Conservation (phyloP, 164 flowering plant species). For the Macadamia integrifolia region DNA sequence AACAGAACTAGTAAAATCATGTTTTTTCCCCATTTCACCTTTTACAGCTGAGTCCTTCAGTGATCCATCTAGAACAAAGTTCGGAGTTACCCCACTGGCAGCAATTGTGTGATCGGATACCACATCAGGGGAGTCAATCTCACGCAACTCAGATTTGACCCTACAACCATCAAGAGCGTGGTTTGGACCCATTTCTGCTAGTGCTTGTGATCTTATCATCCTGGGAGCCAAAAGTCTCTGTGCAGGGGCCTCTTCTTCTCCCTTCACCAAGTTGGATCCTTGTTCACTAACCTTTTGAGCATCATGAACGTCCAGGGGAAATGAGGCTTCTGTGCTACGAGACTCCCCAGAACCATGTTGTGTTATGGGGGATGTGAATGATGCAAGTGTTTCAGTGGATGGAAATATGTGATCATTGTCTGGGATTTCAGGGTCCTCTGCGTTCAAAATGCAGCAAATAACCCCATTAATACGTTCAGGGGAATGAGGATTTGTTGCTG, state of each 20-base stretch:
- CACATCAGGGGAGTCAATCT: constrained; percentile 11
- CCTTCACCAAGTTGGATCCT: constrained; percentile 15
- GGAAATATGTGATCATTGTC: constrained; percentile 57
- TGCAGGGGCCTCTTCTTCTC: constrained; percentile 22
- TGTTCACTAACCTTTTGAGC: constrained; percentile 23
- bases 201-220: constrained; percentile 14
- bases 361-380: constrained; percentile 17
- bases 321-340: constrained; percentile 15
- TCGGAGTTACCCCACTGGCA: constrained; percentile 16
- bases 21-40: constrained; percentile 17
- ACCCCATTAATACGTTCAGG: constrained; percentile 35
- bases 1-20: constrained; percentile 4
- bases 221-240: constrained; percentile 19
- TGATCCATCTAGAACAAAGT: constrained; percentile 6
- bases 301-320: constrained; percentile 19
- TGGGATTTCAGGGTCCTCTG: constrained; percentile 75
- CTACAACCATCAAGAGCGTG: constrained; percentile 18
- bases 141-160: constrained; percentile 26
- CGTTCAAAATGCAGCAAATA: constrained; percentile 56
- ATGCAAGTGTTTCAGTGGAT: constrained; percentile 12
- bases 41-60: constrained; percentile 23
- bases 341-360: constrained; percentile 16
- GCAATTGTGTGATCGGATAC: constrained; percentile 13
- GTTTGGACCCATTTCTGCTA: constrained; percentile 14
- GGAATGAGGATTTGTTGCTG: constrained; percentile 19